A percentile compares a stretch with the other conserved stretches of the same genome.
Conservation (phyloP, 148 eudicot species). For the Cornus suecica region DNA sequence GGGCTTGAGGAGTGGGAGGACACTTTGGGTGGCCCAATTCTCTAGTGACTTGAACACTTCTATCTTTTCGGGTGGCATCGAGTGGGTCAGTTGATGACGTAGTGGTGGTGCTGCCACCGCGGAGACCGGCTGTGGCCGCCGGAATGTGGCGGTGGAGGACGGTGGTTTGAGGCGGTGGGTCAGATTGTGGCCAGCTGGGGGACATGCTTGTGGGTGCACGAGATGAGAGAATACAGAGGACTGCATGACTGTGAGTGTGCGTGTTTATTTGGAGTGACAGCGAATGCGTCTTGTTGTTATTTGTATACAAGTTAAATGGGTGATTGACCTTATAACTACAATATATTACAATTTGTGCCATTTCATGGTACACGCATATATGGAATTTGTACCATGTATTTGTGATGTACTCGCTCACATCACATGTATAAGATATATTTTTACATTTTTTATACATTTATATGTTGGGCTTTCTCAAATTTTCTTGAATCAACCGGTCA, state of each 20-base stretch:
- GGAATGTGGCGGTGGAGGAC: background rate
- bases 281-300: background rate
- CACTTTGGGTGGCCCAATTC: conserved; percentile 17
- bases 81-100: conserved; percentile 16
- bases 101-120: conserved; percentile 7
- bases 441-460: too few species aligned
- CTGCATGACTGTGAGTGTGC: background rate
- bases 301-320: background rate
- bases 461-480: too few species aligned
- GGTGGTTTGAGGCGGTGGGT: background rate
- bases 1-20: conserved; percentile 31
- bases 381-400: too few species aligned
- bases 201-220: background rate
- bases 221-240: background rate
- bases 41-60: conserved; percentile 33
- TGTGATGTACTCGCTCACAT: too few species aligned
- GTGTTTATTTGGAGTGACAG: too few species aligned
- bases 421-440: too few species aligned
- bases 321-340: background rate
- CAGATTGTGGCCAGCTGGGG: background rate
- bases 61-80: conserved; percentile 23
- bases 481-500: too few species aligned
- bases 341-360: conserved; percentile 1
- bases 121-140: background rate
- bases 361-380: too few species aligned